Base-by-base conservation (phyloP, 495 filamentous ascomycete genomes). In the Aspergillus hancockii region DNA sequence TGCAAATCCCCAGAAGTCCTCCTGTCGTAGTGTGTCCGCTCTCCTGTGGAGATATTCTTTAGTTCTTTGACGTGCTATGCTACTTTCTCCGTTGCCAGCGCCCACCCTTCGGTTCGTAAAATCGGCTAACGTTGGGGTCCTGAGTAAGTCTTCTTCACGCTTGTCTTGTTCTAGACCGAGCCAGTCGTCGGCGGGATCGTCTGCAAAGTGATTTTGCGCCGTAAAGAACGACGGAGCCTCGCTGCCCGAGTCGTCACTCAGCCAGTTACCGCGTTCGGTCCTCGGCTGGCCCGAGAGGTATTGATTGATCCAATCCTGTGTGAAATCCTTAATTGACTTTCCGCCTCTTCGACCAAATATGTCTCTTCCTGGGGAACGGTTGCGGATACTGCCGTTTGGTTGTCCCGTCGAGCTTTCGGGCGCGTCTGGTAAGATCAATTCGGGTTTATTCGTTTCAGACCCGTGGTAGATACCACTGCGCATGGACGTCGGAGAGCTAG, bases 271-370 rank as follows among this genome's bases (percentile, higher is more conserved):
- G 53, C 82, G 80, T 69, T 90, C 88, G 53, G 83, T 81, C 41
- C 81, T 72, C 43, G 76, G 76, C 61, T 85, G 83, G 60, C 82
- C 80, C 10, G 83, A 81, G 8, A 88, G 85, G 62, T 90, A 88
- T 62, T 88, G 86, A 40, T 88, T 85, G 59, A 91, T 88, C 88
- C 88, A 91, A 75, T 89, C 87, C 65, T 90, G 84, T 1, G 88
- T 90, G 54, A 90, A 85, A 45, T 88, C 87, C 53, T 75, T 74
- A 49, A 76, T 75, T 2, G 75, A 73, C 54, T 71, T 72, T 16
- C 66, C 82, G 72, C 38, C 82, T 71, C 61, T 80, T 67, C 63
- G 56, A 43, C 62, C 67, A 10, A 52, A 58, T 22, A 67, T 34
- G 49, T 71, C 70, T 52, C 69, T 61, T 12, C 49, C 54, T 8